A percentile compares a stretch with the other conserved stretches of the same genome.
phyloP scores from a whole-genome alignment of 2,329 filamentous ascomycete species.

The Alternaria panax region DNA sequence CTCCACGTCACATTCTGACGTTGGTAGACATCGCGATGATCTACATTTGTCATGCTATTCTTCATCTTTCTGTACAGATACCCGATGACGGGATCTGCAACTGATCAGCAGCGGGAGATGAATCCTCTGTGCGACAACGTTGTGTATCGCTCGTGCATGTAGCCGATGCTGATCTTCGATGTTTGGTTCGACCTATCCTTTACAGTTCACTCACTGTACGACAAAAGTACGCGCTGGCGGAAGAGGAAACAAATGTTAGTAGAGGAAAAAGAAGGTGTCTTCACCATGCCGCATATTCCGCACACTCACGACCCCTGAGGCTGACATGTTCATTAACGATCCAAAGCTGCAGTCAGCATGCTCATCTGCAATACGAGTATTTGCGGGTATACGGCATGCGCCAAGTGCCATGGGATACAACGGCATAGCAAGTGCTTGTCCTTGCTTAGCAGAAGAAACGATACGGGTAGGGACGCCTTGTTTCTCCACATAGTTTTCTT shows the following conservation, averaged over 20 bases:
- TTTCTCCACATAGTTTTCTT: slow-evolving; percentile 3
- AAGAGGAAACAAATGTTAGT: not conserved
- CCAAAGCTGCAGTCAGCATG: not conserved
- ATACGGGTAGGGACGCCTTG: not conserved
- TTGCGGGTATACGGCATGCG: slow-evolving; percentile 1
- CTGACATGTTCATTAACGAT: not conserved
- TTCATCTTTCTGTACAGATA: not conserved
- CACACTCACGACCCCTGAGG: not conserved
- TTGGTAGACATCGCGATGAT: not conserved
- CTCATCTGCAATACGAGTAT: slow-evolving; percentile 1
- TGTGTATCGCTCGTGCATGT: not conserved
- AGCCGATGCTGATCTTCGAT: not conserved
- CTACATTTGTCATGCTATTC: not conserved
- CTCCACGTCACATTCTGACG: not conserved
- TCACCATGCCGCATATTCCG: not conserved
- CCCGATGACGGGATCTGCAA: not conserved
- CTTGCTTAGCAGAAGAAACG: slow-evolving; percentile 1
- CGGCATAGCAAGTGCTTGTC: slow-evolving; percentile 1
- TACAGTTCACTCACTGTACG: not conserved
- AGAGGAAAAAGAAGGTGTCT: not conserved
- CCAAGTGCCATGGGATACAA: not conserved
- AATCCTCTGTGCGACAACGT: not conserved
- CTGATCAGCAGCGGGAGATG: not conserved
- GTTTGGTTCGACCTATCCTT: not conserved
- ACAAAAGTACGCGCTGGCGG: not conserved